A percentile compares a stretch with the other conserved stretches of the same genome.
Evolutionary conservation across 305 asterid species (phyloP).

Genomic region (Coffea humblotiana): DNA sequence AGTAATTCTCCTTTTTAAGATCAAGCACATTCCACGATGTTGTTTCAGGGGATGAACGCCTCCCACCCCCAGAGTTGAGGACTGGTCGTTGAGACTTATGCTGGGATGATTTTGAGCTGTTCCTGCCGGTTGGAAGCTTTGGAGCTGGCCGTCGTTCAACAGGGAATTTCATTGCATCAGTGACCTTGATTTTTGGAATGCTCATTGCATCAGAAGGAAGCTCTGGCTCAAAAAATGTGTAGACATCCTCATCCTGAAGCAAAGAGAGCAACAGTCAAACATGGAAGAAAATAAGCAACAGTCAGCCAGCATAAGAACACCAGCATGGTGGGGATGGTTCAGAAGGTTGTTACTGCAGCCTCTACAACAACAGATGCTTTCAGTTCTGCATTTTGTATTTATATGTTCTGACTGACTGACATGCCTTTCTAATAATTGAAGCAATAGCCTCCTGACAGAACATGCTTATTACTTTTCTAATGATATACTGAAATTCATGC

Average conservation of each 20-base stretch:
- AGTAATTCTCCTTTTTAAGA: constrained; percentile 88
- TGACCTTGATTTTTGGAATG: constrained; percentile 48
- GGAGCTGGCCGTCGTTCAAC: constrained; percentile 42
- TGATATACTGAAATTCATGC: not conserved
- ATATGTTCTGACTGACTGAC: not conserved
- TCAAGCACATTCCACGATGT: constrained; percentile 89
- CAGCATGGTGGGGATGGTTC: not conserved
- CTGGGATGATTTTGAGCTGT: constrained; percentile 48
- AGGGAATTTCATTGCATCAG: constrained; percentile 40
- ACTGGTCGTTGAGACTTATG: constrained; percentile 32
- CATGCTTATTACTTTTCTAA: not conserved
- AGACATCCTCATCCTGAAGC: constrained; percentile 87
- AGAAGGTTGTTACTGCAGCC: not conserved
- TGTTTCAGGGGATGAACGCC: constrained; percentile 50
- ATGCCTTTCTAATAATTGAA: not conserved
- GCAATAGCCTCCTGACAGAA: not conserved
- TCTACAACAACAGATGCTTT: not conserved
- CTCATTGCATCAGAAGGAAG: constrained; percentile 61
- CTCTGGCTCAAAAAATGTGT: constrained; percentile 91
- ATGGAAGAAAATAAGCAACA: not conserved
- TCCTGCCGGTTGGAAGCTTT: constrained; percentile 44
- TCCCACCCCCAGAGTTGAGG: constrained; percentile 36
- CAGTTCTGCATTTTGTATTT: not conserved
- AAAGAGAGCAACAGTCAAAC: constrained; percentile 7
- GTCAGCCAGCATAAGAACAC: not conserved